These are phyloP conservation scores for Adansonia gregorii DNA, from an alignment of 441 rosid species.

Conservation along the genomic window DNA sequence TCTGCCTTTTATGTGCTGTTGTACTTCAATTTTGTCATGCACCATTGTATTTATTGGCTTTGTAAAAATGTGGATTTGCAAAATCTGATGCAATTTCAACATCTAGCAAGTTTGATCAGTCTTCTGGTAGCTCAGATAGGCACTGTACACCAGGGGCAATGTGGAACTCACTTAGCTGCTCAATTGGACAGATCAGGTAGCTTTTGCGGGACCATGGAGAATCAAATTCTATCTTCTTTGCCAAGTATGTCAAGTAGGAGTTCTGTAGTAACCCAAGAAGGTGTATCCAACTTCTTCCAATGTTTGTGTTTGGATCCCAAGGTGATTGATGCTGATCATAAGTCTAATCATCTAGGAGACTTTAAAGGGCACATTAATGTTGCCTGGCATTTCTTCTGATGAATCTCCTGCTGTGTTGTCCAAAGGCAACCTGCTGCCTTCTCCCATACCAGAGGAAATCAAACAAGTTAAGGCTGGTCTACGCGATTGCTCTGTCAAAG, in stretches of 20 bases:
- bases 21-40: slow-evolving; percentile 66
- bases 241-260: slow-evolving; percentile 72
- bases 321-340: slow-evolving; percentile 76
- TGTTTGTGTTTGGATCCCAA: slow-evolving; percentile 79
- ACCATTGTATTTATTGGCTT: slow-evolving; percentile 56
- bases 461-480: slow-evolving; percentile 70
- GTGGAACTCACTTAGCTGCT: slow-evolving; percentile 80
- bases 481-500: slow-evolving; percentile 69
- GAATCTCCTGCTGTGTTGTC: slow-evolving; percentile 63
- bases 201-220: slow-evolving; percentile 82
- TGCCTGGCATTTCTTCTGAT: slow-evolving; percentile 81
- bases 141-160: slow-evolving; percentile 64
- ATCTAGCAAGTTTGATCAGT: slow-evolving; percentile 81
- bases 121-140: slow-evolving; percentile 89
- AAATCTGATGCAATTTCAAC: slow-evolving; percentile 75
- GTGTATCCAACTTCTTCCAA: slow-evolving; percentile 73
- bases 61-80: slow-evolving; percentile 54
- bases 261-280: slow-evolving; percentile 62
- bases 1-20: slow-evolving; percentile 59
- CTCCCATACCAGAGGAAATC: slow-evolving; percentile 77
- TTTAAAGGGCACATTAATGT: slow-evolving; percentile 65
- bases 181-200: slow-evolving; percentile 86
- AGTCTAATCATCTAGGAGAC: slow-evolving; percentile 78
- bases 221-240: slow-evolving; percentile 69
- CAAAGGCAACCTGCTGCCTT: slow-evolving; percentile 64